Conservation (phyloP, 2,329 filamentous ascomycete species). For the Colletotrichum lupini region DNA sequence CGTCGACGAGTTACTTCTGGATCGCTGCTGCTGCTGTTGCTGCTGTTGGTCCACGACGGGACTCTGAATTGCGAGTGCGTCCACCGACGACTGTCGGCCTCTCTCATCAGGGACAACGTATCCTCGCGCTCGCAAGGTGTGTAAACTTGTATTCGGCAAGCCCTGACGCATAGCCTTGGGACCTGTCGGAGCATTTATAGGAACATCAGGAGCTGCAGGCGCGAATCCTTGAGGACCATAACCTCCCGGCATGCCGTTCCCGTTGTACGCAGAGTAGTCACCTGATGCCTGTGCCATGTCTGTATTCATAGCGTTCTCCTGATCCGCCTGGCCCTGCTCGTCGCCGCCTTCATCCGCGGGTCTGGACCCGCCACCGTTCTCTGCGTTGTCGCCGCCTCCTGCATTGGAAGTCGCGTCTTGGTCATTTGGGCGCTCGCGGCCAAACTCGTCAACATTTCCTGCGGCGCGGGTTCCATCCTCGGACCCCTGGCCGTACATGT, state of each 20-base stretch:
- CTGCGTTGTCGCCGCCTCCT: conserved; percentile 17
- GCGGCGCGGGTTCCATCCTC: conserved; percentile 37
- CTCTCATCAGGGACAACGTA: conserved; percentile 56
- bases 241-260: conserved; percentile 41
- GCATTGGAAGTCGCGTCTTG: conserved; percentile 25
- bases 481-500: conserved; percentile 36
- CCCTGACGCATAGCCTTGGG: conserved; percentile 96
- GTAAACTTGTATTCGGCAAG: conserved; percentile 82
- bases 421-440: conserved; percentile 43
- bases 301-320: conserved; percentile 42
- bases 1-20: conserved; percentile 61
- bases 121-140: conserved; percentile 69
- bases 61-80: conserved; percentile 44
- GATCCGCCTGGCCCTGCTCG: conserved; percentile 39
- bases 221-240: conserved; percentile 41
- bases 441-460: conserved; percentile 53
- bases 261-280: conserved; percentile 41
- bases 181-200: conserved; percentile 85
- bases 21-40: conserved; percentile 46
- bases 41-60: conserved; percentile 45
- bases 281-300: conserved; percentile 41
- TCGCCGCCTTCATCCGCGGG: conserved; percentile 37
- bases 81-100: conserved; percentile 37
- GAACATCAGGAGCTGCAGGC: conserved; percentile 53
- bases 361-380: conserved; percentile 17